Evolutionary conservation across 208 protist genomes (phyloP).

Genomic region (Crithidia mellificae): DNA sequence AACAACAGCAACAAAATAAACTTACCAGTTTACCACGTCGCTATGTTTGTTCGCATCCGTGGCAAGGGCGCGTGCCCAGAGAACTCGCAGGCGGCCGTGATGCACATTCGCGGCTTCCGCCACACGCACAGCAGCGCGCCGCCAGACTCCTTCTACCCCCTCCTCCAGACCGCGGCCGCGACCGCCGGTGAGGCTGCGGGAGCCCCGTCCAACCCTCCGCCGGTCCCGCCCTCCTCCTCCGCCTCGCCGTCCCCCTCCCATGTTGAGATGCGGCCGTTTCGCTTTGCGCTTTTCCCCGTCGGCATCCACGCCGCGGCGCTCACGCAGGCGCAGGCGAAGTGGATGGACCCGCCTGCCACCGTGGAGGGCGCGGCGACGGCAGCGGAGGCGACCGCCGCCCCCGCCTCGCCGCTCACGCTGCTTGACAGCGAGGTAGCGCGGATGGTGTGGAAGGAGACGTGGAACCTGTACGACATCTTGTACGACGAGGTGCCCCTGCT

Average conservation of each 20-base stretch:
- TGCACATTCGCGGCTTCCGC: slow-evolving; percentile 81
- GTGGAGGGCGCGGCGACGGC: background rate
- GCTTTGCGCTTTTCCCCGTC: slow-evolving; percentile 64
- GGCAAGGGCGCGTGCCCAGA: slow-evolving; percentile 77
- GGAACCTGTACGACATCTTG: slow-evolving; percentile 84
- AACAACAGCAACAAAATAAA: slow-evolving; percentile 1
- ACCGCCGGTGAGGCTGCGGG: background rate
- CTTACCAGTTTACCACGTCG: too few species aligned
- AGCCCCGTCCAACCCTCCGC: too few species aligned
- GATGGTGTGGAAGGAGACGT: slow-evolving; percentile 82
- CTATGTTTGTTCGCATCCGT: slow-evolving; percentile 82
- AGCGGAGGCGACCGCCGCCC: background rate
- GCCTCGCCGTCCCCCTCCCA: too few species aligned
- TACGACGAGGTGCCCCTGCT: slow-evolving; percentile 80
- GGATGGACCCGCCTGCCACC: background rate
- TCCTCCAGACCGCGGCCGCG: background rate
- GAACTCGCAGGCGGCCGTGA: slow-evolving; percentile 80
- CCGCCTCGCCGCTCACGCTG: background rate
- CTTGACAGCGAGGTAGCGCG: slow-evolving; percentile 14
- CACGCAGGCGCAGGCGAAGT: slow-evolving; percentile 6
- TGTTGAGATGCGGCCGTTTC: slow-evolving; percentile 28
- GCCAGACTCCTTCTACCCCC: slow-evolving; percentile 1
- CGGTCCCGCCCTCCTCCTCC: too few species aligned
- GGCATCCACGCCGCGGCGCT: slow-evolving; percentile 43
- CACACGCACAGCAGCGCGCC: slow-evolving; percentile 55